Conservation (phyloP, 805 yeast species). For the Saccharomycopsis sp. region DNA sequence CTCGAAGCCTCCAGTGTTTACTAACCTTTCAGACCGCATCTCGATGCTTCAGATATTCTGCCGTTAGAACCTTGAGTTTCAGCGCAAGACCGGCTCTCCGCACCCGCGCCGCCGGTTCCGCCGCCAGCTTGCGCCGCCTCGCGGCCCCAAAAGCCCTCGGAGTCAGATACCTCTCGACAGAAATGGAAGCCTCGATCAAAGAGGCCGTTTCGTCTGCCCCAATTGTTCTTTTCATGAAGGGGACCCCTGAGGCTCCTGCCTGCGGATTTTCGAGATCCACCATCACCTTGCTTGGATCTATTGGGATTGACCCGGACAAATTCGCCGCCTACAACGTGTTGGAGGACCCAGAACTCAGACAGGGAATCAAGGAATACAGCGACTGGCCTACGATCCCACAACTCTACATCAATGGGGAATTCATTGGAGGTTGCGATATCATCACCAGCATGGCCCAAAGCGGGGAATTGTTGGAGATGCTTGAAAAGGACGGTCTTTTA, state of each 20-base stretch:
- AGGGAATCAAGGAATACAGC: constrained; percentile 91
- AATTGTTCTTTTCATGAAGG: constrained; percentile 96
- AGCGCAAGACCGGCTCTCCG: too few species aligned
- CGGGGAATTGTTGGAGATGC: constrained; percentile 84
- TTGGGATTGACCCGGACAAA: constrained; percentile 93
- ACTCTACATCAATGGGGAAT: constrained; percentile 82
- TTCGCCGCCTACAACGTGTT: constrained; percentile 96
- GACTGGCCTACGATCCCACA: constrained; percentile 99
- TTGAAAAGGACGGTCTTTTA: constrained; percentile 72
- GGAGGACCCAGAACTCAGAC: constrained; percentile 89
- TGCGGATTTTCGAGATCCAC: constrained; percentile 97
- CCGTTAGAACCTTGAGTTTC: too few species aligned
- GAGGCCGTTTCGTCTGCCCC: constrained; percentile 84
- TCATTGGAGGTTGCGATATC: constrained; percentile 97
- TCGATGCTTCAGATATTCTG: too few species aligned
- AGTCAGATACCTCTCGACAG: constrained; percentile 56
- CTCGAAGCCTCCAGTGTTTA: too few species aligned
- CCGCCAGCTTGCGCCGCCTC: too few species aligned
- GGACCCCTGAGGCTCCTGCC: constrained; percentile 95
- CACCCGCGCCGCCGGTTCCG: too few species aligned
- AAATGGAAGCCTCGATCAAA: constrained; percentile 77
- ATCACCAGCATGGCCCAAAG: constrained; percentile 81
- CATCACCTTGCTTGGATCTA: constrained; percentile 86
- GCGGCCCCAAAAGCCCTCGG: neutral
- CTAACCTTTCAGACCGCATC: too few species aligned